Evolutionary conservation across 352 stramenopile species (phyloP).

Genomic region (Pythium vanterpoolii): DNA sequence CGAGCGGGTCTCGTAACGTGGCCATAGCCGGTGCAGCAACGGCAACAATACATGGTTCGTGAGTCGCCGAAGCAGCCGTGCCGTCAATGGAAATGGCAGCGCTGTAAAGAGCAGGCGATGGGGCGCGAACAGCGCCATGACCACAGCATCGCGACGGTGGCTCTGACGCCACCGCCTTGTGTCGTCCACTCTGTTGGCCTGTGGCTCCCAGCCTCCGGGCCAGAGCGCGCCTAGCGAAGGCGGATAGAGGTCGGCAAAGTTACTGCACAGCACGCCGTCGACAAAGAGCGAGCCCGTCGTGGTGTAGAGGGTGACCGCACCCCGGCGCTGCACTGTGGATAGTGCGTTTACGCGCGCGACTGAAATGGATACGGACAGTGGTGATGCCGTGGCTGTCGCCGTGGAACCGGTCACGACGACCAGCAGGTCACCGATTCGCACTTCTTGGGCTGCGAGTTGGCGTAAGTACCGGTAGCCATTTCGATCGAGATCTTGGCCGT

Average conservation of each 20-base stretch:
- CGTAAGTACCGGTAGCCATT: conserved; percentile 19
- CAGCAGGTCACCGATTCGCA: conserved; percentile 46
- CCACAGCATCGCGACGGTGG: conserved; percentile 28
- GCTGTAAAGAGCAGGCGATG: conserved; percentile 50
- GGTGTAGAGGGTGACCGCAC: conserved; percentile 62
- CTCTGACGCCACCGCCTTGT: conserved; percentile 25
- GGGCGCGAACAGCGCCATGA: conserved; percentile 44
- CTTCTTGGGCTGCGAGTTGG: conserved; percentile 47
- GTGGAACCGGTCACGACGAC: conserved; percentile 25
- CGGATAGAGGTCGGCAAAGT: conserved; percentile 74
- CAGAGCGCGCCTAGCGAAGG: neutral
- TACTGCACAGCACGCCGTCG: conserved; percentile 67
- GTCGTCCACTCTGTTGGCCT: neutral
- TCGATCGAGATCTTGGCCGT: neutral
- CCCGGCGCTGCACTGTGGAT: conserved; percentile 16
- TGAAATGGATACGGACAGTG: neutral
- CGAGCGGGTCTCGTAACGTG: conserved; percentile 4
- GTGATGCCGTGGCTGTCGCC: neutral
- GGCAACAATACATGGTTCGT: conserved; percentile 54
- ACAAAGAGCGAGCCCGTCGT: conserved; percentile 65
- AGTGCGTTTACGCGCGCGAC: conserved; percentile 31
- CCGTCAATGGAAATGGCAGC: conserved; percentile 42
- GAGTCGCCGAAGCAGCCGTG: conserved; percentile 34
- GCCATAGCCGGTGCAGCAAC: conserved; percentile 21
- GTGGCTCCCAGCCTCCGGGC: neutral